A percentile compares a stretch with the other conserved stretches of the same genome.
Evolutionary conservation across 257 asterid species (phyloP).

Genomic region (Ehretia macrophylla): DNA sequence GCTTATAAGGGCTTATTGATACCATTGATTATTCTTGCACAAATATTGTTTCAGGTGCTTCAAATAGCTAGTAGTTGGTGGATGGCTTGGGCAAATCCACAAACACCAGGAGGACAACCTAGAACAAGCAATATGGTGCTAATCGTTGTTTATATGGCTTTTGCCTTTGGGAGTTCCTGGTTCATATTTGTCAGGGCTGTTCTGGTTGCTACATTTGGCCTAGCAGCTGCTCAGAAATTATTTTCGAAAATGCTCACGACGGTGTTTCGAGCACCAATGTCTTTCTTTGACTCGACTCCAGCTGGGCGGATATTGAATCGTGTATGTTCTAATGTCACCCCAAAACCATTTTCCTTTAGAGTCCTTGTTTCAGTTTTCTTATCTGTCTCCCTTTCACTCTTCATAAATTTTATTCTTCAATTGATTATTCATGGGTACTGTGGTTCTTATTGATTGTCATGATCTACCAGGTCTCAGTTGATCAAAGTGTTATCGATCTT

Average conservation of each 20-base stretch:
- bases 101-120: constrained; percentile 71
- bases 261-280: constrained; percentile 86
- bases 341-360: no score
- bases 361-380: no score
- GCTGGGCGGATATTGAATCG: constrained; percentile 93
- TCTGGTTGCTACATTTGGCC: constrained; percentile 95
- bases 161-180: constrained; percentile 94
- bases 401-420: background rate
- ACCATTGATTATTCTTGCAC: constrained; percentile 83
- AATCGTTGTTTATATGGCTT: constrained; percentile 82
- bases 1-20: constrained; percentile 89
- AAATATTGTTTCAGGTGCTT: constrained; percentile 85
- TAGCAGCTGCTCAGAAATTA: constrained; percentile 87
- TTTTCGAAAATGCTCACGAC: constrained; percentile 71
- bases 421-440: constrained; percentile 9
- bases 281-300: constrained; percentile 95
- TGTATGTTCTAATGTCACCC: constrained; percentile 35
- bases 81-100: constrained; percentile 99
- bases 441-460: constrained; percentile 23
- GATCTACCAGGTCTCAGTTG: constrained; percentile 80
- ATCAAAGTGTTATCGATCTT: constrained; percentile 97
- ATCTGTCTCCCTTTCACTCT: background rate
- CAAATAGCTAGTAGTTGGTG: constrained; percentile 99
- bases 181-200: constrained; percentile 87
- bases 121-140: constrained; percentile 69